Evolutionary conservation across 2,329 filamentous ascomycete genomes (phyloP).

Genomic region (Venturia asperata): DNA sequence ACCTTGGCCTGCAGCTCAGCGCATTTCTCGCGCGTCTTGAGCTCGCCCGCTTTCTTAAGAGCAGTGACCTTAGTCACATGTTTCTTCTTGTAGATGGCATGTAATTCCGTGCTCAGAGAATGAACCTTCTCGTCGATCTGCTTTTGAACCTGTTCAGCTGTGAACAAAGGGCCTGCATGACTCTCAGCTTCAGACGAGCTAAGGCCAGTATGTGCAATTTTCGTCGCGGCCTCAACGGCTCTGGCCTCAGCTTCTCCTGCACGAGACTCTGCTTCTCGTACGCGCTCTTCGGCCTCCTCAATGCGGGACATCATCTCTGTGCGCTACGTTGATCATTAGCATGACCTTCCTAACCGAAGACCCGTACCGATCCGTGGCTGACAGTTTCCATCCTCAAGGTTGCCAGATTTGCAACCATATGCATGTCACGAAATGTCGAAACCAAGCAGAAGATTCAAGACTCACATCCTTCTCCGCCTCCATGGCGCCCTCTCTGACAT

Average conservation of each 20-base stretch:
- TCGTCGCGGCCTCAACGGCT: conserved; percentile 50
- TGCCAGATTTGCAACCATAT: neutral
- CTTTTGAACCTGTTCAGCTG: conserved; percentile 42
- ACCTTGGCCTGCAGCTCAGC: conserved; percentile 68
- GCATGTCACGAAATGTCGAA: neutral
- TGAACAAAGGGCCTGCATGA: conserved; percentile 35
- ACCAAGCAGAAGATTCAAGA: neutral
- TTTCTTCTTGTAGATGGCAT: conserved; percentile 91
- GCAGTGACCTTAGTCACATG: conserved; percentile 94
- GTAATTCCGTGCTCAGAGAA: conserved; percentile 64
- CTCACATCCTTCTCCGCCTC: conserved; percentile 56
- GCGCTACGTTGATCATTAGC: conserved; percentile 40
- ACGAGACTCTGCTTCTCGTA: conserved; percentile 67
- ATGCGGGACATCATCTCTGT: conserved; percentile 68
- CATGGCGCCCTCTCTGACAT: conserved; percentile 74
- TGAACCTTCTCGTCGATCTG: conserved; percentile 91
- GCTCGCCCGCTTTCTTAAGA: conserved; percentile 74
- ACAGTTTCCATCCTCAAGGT: neutral
- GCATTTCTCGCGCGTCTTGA: conserved; percentile 81
- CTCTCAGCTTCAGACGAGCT: neutral
- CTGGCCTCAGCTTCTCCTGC: conserved; percentile 59
- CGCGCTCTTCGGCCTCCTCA: conserved; percentile 65
- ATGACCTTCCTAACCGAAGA: neutral
- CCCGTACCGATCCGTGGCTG: too few relatives aligned
- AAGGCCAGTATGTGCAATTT: conserved; percentile 28